These are phyloP conservation scores for Fusarium sp. DNA, from an alignment of 2,329 filamentous ascomycete genomes.

Conservation along the genomic window DNA sequence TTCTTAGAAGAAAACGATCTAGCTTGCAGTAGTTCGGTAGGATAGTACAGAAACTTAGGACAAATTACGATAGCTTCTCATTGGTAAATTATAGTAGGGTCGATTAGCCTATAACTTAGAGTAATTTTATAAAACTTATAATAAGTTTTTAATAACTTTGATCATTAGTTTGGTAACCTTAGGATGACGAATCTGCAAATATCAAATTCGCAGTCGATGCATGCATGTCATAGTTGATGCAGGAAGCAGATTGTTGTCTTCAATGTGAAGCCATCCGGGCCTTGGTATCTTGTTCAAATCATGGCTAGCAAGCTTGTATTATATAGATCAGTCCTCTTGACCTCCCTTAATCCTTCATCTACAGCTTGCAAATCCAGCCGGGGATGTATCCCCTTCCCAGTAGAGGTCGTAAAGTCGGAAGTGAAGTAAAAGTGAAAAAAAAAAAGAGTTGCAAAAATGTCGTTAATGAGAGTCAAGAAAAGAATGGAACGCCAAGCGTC, in stretches of 20 bases:
- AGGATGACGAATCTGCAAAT: no score
- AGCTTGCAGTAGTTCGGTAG: no score
- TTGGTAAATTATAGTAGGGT: no score
- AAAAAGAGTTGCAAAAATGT: conserved; percentile 17
- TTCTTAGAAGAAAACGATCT: no score
- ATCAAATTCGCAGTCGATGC: background rate
- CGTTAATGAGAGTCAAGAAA: conserved; percentile 41
- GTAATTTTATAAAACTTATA: no score
- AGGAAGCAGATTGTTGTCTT: background rate
- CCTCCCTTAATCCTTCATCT: background rate
- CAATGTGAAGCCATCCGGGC: conserved; percentile 24
- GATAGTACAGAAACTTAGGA: no score
- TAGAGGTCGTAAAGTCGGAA: conserved; percentile 34
- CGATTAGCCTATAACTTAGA: no score
- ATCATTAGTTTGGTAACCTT: no score
- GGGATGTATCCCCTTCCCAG: conserved; percentile 24
- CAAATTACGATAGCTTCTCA: no score
- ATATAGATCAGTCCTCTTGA: conserved; percentile 32
- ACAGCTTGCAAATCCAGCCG: conserved; percentile 22
- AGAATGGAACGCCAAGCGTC: conserved; percentile 39
- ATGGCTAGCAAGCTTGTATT: conserved; percentile 36
- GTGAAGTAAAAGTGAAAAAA: conserved; percentile 1
- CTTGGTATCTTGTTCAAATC: conserved; percentile 39
- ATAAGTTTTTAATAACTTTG: no score
- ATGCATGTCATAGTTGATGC: background rate